phyloP scores from a whole-genome alignment of 345 rosid genomes.

The Capsella bursapastoris region DNA sequence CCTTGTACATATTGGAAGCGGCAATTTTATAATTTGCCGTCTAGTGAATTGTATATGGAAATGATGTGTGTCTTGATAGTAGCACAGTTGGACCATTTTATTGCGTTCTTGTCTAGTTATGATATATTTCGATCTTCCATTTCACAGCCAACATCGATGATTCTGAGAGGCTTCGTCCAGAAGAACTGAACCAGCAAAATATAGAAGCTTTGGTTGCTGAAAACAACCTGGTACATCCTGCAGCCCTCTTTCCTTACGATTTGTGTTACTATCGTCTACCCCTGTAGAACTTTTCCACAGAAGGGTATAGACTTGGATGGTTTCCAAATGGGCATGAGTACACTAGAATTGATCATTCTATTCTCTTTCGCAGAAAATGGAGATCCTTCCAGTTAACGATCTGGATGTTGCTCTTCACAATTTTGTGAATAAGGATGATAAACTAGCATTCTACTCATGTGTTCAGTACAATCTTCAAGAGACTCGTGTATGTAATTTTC shows the following conservation, averaged over 20 bases:
- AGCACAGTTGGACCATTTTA: conserved; percentile 12
- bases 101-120: background rate
- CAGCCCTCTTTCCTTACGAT: conserved; percentile 24
- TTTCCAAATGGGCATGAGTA: conserved; percentile 27
- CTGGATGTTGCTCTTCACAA: conserved; percentile 91
- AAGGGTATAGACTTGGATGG: conserved; percentile 20
- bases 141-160: conserved; percentile 74
- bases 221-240: conserved; percentile 75
- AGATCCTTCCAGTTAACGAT: conserved; percentile 95
- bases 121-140: conserved; percentile 29
- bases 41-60: conserved; percentile 9
- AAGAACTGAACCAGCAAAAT: conserved; percentile 96
- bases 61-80: conserved; percentile 8
- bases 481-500: conserved; percentile 75
- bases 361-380: conserved; percentile 85
- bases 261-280: conserved; percentile 13
- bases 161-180: conserved; percentile 93
- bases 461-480: conserved; percentile 89
- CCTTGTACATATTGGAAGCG: background rate
- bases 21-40: background rate
- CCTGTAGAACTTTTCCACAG: background rate
- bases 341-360: conserved; percentile 27
- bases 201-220: conserved; percentile 99
- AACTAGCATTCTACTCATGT: conserved; percentile 84
- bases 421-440: conserved; percentile 98